A percentile compares a stretch with the other conserved stretches of the same genome.
These are phyloP conservation scores for Pachysandra terminalis DNA, from an alignment of 164 flowering plant species.

Conservation along the genomic window DNA sequence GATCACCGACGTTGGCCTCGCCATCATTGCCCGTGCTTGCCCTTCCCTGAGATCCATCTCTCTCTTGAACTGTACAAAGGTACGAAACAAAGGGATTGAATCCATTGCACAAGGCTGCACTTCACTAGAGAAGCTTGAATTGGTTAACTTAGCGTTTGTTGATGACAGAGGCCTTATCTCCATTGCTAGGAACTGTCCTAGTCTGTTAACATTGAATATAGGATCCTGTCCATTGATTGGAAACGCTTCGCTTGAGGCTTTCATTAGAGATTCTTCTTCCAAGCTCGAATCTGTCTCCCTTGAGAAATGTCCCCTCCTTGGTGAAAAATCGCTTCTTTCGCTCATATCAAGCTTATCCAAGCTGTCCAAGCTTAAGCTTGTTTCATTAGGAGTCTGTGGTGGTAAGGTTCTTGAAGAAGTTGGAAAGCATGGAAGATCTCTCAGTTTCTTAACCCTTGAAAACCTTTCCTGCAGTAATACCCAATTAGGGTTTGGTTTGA, in stretches of 20 bases:
- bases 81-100: slow-evolving; percentile 27
- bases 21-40: slow-evolving; percentile 34
- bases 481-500: slow-evolving; percentile 17
- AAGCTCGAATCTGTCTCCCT: slow-evolving; percentile 28
- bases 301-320: slow-evolving; percentile 24
- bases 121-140: slow-evolving; percentile 32
- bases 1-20: slow-evolving; percentile 34
- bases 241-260: slow-evolving; percentile 26
- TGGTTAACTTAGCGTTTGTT: slow-evolving; percentile 24
- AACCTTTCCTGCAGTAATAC: slow-evolving; percentile 3
- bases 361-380: slow-evolving; percentile 12
- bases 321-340: slow-evolving; percentile 24
- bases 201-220: slow-evolving; percentile 24
- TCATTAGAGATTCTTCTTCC: slow-evolving; percentile 19
- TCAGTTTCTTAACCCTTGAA: slow-evolving; percentile 6
- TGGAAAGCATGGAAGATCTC: slow-evolving; percentile 4
- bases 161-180: slow-evolving; percentile 25
- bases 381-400: not conserved
- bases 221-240: slow-evolving; percentile 35
- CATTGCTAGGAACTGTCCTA: slow-evolving; percentile 28
- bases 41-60: slow-evolving; percentile 27
- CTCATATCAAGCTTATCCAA: slow-evolving; percentile 8
- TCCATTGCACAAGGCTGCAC: slow-evolving; percentile 33
- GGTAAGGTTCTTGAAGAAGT: slow-evolving; percentile 8
- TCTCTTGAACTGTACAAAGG: slow-evolving; percentile 29